phyloP scores from a whole-genome alignment of 495 filamentous ascomycete genomes.

The Mycothermus thermophilus region DNA sequence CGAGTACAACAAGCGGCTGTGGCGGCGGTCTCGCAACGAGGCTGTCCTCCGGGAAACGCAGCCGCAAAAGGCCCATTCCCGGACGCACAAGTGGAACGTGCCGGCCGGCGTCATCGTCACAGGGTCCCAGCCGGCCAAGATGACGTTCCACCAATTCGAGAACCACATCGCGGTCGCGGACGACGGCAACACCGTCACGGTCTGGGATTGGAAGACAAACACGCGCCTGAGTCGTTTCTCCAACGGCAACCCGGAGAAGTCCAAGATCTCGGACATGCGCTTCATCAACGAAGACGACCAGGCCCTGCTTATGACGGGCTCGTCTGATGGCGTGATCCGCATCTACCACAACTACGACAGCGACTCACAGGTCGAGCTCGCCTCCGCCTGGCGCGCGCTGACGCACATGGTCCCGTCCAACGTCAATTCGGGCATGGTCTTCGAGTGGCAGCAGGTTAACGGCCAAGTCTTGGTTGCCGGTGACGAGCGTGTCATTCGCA shows the following conservation, averaged over 20 bases:
- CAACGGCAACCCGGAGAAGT: constrained; percentile 81
- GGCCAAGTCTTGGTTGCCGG: constrained; percentile 88
- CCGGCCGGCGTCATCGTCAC: constrained; percentile 70
- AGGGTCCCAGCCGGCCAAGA: constrained; percentile 69
- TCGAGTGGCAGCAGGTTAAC: constrained; percentile 97
- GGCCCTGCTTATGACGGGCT: constrained; percentile 84
- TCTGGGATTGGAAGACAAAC: constrained; percentile 84
- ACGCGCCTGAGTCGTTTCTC: constrained; percentile 70
- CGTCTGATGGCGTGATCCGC: constrained; percentile 84
- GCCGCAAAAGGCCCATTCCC: constrained; percentile 75
- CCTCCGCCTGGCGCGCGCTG: constrained; percentile 79
- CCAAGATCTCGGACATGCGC: constrained; percentile 82
- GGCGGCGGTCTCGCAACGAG: constrained; percentile 87
- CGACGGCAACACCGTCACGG: constrained; percentile 71
- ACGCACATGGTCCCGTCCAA: constrained; percentile 86
- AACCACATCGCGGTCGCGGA: constrained; percentile 90
- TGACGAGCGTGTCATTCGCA: constrained; percentile 85
- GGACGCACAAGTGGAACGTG: constrained; percentile 70
- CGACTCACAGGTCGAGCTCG: constrained; percentile 61
- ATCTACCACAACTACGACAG: constrained; percentile 86
- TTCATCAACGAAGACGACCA: constrained; percentile 99
- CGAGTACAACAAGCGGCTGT: constrained; percentile 93
- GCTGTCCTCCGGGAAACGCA: constrained; percentile 82
- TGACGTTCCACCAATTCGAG: constrained; percentile 97
- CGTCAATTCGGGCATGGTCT: constrained; percentile 84